Evolutionary conservation across 23 red algal species (phyloP), one percentile per base, ranked within the genome.

Genomic region (Gracilaria vermiculophylla): DNA sequence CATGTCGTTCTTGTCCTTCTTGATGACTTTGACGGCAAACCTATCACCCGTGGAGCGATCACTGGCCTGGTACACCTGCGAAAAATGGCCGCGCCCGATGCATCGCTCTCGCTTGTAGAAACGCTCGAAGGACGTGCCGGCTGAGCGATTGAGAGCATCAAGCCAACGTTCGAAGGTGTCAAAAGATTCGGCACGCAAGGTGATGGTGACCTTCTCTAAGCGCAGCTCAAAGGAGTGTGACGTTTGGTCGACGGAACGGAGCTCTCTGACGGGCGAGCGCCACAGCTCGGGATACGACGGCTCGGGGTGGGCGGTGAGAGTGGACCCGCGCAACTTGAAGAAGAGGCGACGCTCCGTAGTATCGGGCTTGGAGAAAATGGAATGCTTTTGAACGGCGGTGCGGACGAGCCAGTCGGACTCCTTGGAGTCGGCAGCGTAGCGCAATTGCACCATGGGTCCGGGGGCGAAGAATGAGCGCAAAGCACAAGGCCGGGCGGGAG

Each of bases 21-120:
- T 93, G 52, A 97, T 97, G 32, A 92, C 82, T 29, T 97, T 97
- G 77, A 97, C 86, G 65, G 94, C 94, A 31, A 97, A 90, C 45
- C 81, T 90, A 48, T 97, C 94, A 8, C 85, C 85, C 1, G 81
- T 97, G 34, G 70, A 58, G 34, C 87, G 66, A 39, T 97, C 89
- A 53, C 53, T 64, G 8, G 87, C 87, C 24, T 88, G 65, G 28
- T 89, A 90, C 40, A 94, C 92, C 31, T 90, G 81, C 47, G 79
- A 85, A 65, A 93, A 93, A 60, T 93, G 90, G 36, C 90, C 90
- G 35, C 76, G 71, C 2, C 90, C 90, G 14, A 93, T 92, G 56
- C 48, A 55, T 25, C 70, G 45, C 28, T 92, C 78, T 12, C 70
- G 62, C 37, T 74, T 82, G 78, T 92, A 92, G 28, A 92, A 92